phyloP scores from a whole-genome alignment of 371 early-diverging fungal species.

The Mucor piriformis region DNA sequence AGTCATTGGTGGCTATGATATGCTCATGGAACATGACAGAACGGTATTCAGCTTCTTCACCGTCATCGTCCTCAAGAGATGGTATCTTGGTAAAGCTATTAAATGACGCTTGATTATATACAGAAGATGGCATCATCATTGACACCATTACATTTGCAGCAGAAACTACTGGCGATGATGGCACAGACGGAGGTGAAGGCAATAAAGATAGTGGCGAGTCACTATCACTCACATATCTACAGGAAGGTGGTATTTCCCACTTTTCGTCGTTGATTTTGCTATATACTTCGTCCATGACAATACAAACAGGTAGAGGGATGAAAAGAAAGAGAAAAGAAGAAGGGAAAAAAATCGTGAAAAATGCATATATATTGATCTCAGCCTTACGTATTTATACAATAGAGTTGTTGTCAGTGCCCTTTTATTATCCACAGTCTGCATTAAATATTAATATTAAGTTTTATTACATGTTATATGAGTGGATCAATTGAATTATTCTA shows the following conservation, averaged over 20 bases:
- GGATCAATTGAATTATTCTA: too few species aligned
- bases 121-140: too few species aligned
- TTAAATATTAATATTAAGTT: too few species aligned
- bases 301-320: not conserved
- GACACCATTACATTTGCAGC: too few species aligned
- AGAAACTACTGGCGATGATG: too few species aligned
- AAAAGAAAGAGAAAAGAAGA: not conserved
- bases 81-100: not conserved
- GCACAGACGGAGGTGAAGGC: not conserved
- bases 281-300: not conserved
- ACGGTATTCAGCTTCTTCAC: not conserved
- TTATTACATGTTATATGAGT: too few species aligned
- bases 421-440: not conserved
- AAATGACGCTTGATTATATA: too few species aligned
- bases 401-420: not conserved
- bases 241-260: not conserved
- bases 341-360: not conserved
- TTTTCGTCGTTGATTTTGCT: not conserved
- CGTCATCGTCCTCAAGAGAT: not conserved
- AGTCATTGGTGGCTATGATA: not conserved
- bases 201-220: not conserved
- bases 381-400: not conserved
- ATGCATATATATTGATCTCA: not conserved
- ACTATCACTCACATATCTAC: not conserved
- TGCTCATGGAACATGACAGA: slow-evolving; percentile 1